phyloP scores from a whole-genome alignment of 2,329 filamentous ascomycete species.

The Xenosphaeropsis pyriputrescens region DNA sequence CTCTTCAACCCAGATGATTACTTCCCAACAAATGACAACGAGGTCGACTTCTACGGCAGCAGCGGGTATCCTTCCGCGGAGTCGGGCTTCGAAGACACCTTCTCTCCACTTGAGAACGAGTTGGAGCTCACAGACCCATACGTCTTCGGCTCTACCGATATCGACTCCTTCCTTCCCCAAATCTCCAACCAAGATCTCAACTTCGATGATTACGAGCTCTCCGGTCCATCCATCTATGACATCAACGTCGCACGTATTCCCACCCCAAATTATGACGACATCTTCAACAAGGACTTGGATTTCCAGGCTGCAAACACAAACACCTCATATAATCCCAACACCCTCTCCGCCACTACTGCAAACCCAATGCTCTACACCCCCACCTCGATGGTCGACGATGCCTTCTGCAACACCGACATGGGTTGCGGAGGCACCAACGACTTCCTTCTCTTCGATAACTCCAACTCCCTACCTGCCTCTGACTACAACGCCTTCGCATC shows the following conservation, averaged over 20 bases:
- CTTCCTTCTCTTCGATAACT: slow-evolving; percentile 13
- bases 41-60: too few species aligned
- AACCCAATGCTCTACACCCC: slow-evolving; percentile 58
- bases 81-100: too few species aligned
- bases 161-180: slow-evolving; percentile 1
- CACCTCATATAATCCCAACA: slow-evolving; percentile 5
- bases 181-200: slow-evolving; percentile 4
- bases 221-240: slow-evolving; percentile 47
- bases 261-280: slow-evolving; percentile 36
- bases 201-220: slow-evolving; percentile 37
- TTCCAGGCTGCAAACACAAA: slow-evolving; percentile 9
- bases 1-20: slow-evolving; percentile 2
- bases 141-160: slow-evolving; percentile 6
- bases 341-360: slow-evolving; percentile 23
- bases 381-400: slow-evolving; percentile 47
- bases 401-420: slow-evolving; percentile 10
- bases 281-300: slow-evolving; percentile 22
- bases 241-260: slow-evolving; percentile 23
- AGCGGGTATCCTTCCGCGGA: too few species aligned
- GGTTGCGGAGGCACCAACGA: slow-evolving; percentile 6
- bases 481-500: too few species aligned
- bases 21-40: neutral
- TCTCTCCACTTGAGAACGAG: too few species aligned
- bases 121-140: slow-evolving; percentile 3
- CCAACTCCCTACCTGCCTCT: too few species aligned